A percentile compares a stretch with the other conserved stretches of the same genome.
phyloP scores from a whole-genome alignment of 345 rosid genomes.

The Isatis tinctoria region DNA sequence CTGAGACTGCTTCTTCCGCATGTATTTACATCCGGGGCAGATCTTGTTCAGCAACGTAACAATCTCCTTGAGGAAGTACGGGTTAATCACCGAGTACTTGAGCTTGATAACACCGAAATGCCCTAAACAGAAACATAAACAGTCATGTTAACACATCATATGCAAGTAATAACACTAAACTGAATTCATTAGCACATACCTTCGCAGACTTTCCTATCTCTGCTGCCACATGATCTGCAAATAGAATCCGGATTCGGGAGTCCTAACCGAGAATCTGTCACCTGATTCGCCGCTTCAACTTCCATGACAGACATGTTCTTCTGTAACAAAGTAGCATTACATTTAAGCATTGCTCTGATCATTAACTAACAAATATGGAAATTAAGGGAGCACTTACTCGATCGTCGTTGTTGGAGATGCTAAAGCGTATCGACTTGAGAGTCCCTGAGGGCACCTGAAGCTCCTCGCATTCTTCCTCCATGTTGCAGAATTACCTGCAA shows the following conservation, averaged over 20 bases:
- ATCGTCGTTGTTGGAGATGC: slow-evolving; percentile 21
- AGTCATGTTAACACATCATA: background rate
- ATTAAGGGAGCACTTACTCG: slow-evolving; percentile 14
- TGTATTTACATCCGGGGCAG: slow-evolving; percentile 86
- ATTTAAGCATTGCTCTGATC: background rate
- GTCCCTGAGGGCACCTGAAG: slow-evolving; percentile 2
- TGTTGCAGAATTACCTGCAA: background rate
- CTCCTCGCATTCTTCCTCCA: slow-evolving; percentile 11
- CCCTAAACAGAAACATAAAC: slow-evolving; percentile 39
- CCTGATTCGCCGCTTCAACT: slow-evolving; percentile 49
- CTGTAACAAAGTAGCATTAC: slow-evolving; percentile 35
- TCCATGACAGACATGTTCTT: slow-evolving; percentile 44
- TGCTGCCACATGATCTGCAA: slow-evolving; percentile 71
- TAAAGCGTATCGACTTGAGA: slow-evolving; percentile 17
- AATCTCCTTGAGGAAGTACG: slow-evolving; percentile 67
- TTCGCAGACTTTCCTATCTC: slow-evolving; percentile 60
- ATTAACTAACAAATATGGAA: background rate
- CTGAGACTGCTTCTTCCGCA: slow-evolving; percentile 45
- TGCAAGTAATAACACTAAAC: background rate
- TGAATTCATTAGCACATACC: slow-evolving; percentile 34
- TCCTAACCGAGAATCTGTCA: slow-evolving; percentile 69
- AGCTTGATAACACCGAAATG: slow-evolving; percentile 78
- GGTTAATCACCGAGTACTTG: slow-evolving; percentile 50
- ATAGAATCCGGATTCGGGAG: slow-evolving; percentile 59
- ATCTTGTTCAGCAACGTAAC: slow-evolving; percentile 58